Percentiles rank a stretch among this genome's conserved stretches.
These are phyloP conservation scores for Hemisphaericaspora xylanilytica DNA, from an alignment of 1,139 yeast species.

Conservation along the genomic window DNA sequence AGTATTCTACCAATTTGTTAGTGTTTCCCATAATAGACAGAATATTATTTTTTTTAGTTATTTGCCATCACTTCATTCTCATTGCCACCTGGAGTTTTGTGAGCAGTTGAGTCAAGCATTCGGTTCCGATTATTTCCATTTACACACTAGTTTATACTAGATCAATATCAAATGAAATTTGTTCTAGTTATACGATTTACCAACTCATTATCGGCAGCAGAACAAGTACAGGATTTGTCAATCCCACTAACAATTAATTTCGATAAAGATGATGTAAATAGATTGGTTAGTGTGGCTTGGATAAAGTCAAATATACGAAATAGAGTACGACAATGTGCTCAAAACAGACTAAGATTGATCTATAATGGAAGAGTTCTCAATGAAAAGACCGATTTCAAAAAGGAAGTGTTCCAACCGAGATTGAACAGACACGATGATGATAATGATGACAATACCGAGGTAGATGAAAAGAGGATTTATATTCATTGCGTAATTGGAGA, in stretches of 20 bases:
- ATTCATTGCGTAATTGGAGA: slow-evolving; percentile 86
- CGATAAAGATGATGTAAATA: slow-evolving; percentile 33
- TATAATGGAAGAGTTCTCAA: slow-evolving; percentile 71
- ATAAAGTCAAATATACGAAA: slow-evolving; percentile 27
- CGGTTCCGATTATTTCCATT: too few relatives aligned
- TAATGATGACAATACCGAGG: slow-evolving; percentile 9
- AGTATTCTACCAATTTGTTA: too few relatives aligned
- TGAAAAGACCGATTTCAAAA: slow-evolving; percentile 54
- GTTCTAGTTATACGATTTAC: slow-evolving; percentile 33
- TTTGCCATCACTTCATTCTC: too few relatives aligned
- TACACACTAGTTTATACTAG: not conserved
- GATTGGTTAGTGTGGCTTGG: slow-evolving; percentile 30
- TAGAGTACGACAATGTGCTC: slow-evolving; percentile 26
- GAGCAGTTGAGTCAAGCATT: too few relatives aligned
- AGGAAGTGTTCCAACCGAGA: slow-evolving; percentile 44
- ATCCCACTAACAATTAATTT: slow-evolving; percentile 31
- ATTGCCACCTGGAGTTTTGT: too few relatives aligned
- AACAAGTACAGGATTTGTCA: slow-evolving; percentile 27
- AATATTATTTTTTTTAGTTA: too few relatives aligned
- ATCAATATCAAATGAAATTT: slow-evolving; percentile 18
- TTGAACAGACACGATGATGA: slow-evolving; percentile 10
- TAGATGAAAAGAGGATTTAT: slow-evolving; percentile 37
- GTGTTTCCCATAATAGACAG: too few relatives aligned
- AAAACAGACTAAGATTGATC: slow-evolving; percentile 64
- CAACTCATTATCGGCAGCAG: slow-evolving; percentile 22